Evolutionary conservation across 805 yeast species (phyloP), one percentile per base, ranked within the genome.

Genomic region (Cyberlindnera veronae): DNA sequence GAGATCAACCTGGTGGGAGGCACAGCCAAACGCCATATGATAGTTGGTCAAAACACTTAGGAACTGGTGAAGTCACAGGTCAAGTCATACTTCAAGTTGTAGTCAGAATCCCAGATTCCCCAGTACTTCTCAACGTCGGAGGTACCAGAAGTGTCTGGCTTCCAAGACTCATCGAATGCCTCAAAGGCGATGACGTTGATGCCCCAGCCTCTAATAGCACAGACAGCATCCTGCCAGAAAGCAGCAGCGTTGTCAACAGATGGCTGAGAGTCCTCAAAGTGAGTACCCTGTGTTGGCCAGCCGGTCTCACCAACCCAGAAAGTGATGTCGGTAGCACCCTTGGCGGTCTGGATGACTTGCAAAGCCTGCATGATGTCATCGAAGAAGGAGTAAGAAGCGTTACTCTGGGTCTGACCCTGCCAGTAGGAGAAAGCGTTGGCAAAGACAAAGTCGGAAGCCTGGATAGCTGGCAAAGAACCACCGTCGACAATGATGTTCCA

Each of bases 301-400:
- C 97, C 96, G 50, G 97, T 89, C 73, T 90, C 96, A 66, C 97
- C 96, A 57, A 89, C 93, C 89, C 91, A 90, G 74, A 90, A 88
- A 42, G 79, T 74, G 56, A 91, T 76, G 66, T 88, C 90, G 44
- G 91, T 81, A 45, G 84, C 68, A 48, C 96, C 96, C 74, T 91
- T 90, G 55, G 76, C 66, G 53, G 87, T 71, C 75, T 91, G 96
- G 57, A 91, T 79, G 46, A 74, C 71, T 72, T 88, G 95, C 64
- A 91, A 71, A 51, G 97, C 96, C 75, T 91, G 97, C 96, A 90
- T 89, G 65, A 91, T 87, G 65, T 91, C 97, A 63, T 90, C 97
- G 53, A 88, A 77, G 83, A 90, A 91, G 3, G 96, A 88, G 75
- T 78, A 86, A 14, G 95, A 79, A 20, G 96, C 77, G 64, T 90